phyloP scores from a whole-genome alignment of 2,329 filamentous ascomycete species.

The Colletotrichum nymphaeae region DNA sequence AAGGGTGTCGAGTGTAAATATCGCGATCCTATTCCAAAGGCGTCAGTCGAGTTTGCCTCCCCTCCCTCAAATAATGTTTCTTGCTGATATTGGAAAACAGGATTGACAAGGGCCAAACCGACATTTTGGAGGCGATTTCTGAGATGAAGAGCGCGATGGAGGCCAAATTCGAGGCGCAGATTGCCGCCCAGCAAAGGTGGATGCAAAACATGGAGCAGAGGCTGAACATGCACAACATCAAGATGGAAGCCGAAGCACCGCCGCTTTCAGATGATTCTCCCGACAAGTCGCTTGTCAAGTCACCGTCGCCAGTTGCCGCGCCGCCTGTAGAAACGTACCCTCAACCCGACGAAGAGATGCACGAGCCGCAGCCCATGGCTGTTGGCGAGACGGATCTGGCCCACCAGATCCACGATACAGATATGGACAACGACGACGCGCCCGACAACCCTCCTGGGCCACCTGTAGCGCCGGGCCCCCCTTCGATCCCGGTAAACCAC shows the following conservation, averaged over 20 bases:
- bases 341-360: not conserved
- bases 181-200: constrained; percentile 2
- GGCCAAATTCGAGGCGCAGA: constrained; percentile 23
- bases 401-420: constrained; percentile 47
- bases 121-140: constrained; percentile 68
- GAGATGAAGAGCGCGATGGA: constrained; percentile 38
- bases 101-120: constrained; percentile 69
- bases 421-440: constrained; percentile 58
- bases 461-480: constrained; percentile 66
- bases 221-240: constrained; percentile 15
- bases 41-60: constrained; percentile 66
- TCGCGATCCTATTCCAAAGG: constrained; percentile 89
- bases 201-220: constrained; percentile 21
- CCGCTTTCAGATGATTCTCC: not conserved
- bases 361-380: constrained; percentile 39
- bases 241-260: constrained; percentile 26
- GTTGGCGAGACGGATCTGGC: constrained; percentile 40
- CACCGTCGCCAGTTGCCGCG: not conserved
- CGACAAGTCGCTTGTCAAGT: constrained; percentile 15
- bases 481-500: constrained; percentile 85
- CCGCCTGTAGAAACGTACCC: constrained; percentile 3
- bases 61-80: constrained; percentile 45
- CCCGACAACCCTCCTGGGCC: constrained; percentile 57
- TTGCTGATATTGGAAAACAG: constrained; percentile 49
- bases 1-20: constrained; percentile 88